Evolutionary conservation across 352 stramenopile genomes (phyloP), one percentile per base, ranked within the genome.

Genomic region (Phytophthora tubulina): DNA sequence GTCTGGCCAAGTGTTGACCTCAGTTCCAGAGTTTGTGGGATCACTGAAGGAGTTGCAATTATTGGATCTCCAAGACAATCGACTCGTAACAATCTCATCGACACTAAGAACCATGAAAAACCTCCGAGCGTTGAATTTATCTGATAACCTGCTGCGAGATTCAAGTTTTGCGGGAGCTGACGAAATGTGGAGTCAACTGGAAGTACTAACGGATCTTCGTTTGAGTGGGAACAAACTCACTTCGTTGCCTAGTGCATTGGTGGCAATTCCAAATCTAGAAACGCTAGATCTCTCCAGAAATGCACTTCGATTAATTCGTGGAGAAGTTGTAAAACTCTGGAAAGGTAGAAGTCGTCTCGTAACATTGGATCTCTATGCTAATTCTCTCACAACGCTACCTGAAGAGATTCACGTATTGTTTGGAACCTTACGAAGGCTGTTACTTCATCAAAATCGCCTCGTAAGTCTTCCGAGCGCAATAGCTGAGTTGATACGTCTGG

Each of bases 371-470:
- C 63, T 91, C 15, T 70, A 80, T 27, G 57, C 63, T 0, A 91
- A 90, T 36, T 53, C 70, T 2, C 75, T 90, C 39, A 61, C 66
- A 11, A 63, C 49, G 0, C 39, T 90, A 3, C 80, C 81, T 0
- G 75, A 90, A 15, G 81, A 78, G 8, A 63, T 90, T 13, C 38
- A 59, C 3, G 65, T 73, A 0, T 54, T 86, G 38, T 63, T 62
- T 33, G 27, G 63, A 21, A 68, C 77, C 11, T 59, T 92, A 3
- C 71, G 70, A 6, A 32, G 59, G 8, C 51, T 91, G 0, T 52
- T 72, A 5, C 67, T 81, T 0, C 81, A 92, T 38, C 70, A 85
- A 31, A 91, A 92, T 50, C 74, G 77, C 0, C 59, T 92, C 6
- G 14, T 11, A 0, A 60, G 45, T n/a, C 17, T 92, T 3, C 85